Evolutionary conservation across 257 asterid species (phyloP).

Genomic region (Nicotiana otophora): DNA sequence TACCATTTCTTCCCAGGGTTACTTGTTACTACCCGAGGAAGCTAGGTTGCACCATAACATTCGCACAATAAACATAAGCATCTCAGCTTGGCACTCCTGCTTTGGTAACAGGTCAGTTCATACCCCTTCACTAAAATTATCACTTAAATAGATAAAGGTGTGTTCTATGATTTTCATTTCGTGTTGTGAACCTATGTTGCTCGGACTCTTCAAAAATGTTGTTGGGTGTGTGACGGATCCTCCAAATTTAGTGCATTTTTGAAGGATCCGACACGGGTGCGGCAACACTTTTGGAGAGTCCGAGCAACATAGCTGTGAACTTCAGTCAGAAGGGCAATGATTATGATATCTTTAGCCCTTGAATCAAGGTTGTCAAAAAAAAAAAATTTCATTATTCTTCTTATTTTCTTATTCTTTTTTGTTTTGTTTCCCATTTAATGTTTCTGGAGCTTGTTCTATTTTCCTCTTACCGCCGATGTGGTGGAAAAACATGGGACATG

Average conservation of each 20-base stretch:
- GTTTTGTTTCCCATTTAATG: background rate
- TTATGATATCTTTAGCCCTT: background rate
- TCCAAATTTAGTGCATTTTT: no score
- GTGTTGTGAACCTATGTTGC: background rate
- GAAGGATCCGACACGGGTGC: no score
- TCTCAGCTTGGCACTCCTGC: constrained; percentile 85
- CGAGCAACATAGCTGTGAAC: no score
- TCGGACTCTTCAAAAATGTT: no score
- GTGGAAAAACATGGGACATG: background rate
- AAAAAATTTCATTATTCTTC: background rate
- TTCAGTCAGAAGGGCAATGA: background rate
- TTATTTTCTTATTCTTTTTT: background rate
- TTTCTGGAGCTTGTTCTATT: background rate
- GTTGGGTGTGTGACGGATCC: no score
- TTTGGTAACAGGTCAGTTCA: constrained; percentile 79
- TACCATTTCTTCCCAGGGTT: constrained; percentile 53
- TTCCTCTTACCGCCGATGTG: background rate
- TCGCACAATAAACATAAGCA: constrained; percentile 62
- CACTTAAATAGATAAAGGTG: background rate
- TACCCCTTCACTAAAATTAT: constrained; percentile 1
- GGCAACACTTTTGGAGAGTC: no score
- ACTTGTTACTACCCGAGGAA: constrained; percentile 89
- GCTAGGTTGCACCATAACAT: constrained; percentile 76
- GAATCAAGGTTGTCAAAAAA: background rate
- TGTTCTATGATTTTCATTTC: background rate